Percentiles rank a stretch among this genome's conserved stretches.
phyloP scores from a whole-genome alignment of 2,329 filamentous ascomycete species.

The Aspergillus clavatus region DNA sequence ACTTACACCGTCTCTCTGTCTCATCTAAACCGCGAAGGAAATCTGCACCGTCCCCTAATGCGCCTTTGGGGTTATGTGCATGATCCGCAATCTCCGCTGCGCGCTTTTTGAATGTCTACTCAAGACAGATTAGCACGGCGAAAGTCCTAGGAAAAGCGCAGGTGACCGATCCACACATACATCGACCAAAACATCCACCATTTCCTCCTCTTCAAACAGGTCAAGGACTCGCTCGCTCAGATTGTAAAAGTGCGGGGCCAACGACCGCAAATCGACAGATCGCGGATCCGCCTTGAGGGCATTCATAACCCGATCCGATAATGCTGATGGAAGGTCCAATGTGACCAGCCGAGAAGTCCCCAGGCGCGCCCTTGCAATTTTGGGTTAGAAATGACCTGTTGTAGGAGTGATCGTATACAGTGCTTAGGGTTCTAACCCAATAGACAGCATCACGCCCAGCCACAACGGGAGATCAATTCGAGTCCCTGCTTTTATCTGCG shows the following conservation, averaged over 20 bases:
- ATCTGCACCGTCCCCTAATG: conserved; percentile 63
- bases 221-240: conserved; percentile 82
- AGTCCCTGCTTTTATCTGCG: conserved; percentile 72
- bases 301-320: conserved; percentile 75
- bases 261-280: conserved; percentile 74
- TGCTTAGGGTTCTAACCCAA: conserved; percentile 37
- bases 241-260: conserved; percentile 83
- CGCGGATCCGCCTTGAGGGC: conserved; percentile 87
- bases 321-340: conserved; percentile 72
- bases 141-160: too few species aligned
- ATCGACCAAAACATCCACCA: conserved; percentile 63
- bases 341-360: conserved; percentile 60
- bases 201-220: conserved; percentile 83
- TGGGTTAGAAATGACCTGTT: too few species aligned
- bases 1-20: conserved; percentile 66
- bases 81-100: conserved; percentile 82
- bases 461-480: conserved; percentile 81
- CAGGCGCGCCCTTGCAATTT: conserved; percentile 41
- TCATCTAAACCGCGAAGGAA: conserved; percentile 87
- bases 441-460: conserved; percentile 82
- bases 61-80: conserved; percentile 75
- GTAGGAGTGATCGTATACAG: too few species aligned
- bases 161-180: too few species aligned
- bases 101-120: conserved; percentile 70
- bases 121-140: background rate